phyloP scores from a whole-genome alignment of 1,284 basidiomycete species.

The Austroboletus niveus region DNA sequence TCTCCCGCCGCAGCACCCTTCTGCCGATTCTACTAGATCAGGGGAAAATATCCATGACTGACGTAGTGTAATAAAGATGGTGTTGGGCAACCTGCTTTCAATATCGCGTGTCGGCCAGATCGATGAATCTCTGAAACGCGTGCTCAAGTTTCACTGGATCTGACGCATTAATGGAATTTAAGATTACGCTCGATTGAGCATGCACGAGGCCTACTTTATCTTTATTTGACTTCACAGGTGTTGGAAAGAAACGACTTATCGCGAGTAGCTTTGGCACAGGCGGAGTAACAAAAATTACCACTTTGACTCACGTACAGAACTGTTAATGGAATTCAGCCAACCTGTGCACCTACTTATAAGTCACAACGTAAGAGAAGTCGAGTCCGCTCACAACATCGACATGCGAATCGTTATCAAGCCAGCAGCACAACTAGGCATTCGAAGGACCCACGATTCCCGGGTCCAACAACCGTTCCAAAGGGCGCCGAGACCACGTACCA shows the following conservation, averaged over 20 bases:
- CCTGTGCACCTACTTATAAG: not conserved
- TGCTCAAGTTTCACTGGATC: too few species aligned
- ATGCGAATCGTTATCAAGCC: conserved; percentile 10
- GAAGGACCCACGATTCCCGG: not conserved
- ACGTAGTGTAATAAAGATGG: not conserved
- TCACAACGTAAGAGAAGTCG: not conserved
- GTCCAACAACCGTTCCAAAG: conserved; percentile 1
- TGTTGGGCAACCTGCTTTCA: too few species aligned
- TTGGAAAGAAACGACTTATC: too few species aligned
- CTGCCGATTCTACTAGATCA: not conserved
- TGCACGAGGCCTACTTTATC: too few species aligned
- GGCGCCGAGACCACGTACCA: not conserved
- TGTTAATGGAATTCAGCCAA: conserved; percentile 10
- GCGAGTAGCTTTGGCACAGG: too few species aligned
- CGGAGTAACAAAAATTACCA: too few species aligned
- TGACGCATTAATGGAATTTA: too few species aligned
- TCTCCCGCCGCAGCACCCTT: not conserved
- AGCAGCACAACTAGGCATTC: not conserved
- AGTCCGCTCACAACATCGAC: conserved; percentile 2
- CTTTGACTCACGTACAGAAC: too few species aligned
- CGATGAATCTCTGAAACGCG: too few species aligned
- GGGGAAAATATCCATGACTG: not conserved
- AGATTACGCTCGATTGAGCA: too few species aligned
- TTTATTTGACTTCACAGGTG: too few species aligned
- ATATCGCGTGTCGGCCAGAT: too few species aligned